Evolutionary conservation across 306 rosid genomes (phyloP).

Genomic region (Lithocarpus polystachyus): DNA sequence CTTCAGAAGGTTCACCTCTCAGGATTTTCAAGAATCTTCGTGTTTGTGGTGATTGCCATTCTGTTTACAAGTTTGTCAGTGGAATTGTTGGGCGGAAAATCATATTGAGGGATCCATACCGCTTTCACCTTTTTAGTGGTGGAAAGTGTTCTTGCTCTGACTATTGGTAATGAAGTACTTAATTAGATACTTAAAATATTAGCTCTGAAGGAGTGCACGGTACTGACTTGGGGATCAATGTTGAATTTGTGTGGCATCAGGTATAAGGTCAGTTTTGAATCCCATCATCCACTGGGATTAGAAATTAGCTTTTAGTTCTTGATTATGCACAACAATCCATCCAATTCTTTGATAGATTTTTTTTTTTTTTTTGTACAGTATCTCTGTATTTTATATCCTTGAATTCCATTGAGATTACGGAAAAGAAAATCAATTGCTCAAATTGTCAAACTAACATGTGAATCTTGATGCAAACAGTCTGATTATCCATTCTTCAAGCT

Average conservation of each 20-base stretch:
- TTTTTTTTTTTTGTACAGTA: not conserved
- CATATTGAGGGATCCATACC: conserved; percentile 71
- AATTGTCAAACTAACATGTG: too few species aligned
- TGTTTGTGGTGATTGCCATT: conserved; percentile 93
- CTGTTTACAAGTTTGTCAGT: conserved; percentile 74
- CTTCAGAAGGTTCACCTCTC: conserved; percentile 58
- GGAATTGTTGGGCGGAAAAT: conserved; percentile 57
- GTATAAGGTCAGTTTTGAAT: not conserved
- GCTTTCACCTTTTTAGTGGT: conserved; percentile 81
- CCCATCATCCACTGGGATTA: not conserved
- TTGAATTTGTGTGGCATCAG: not conserved
- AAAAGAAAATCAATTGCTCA: not conserved
- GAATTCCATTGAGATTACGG: not conserved
- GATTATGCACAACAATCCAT: not conserved
- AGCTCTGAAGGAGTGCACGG: not conserved
- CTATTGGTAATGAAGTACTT: conserved; percentile 57
- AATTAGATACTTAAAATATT: not conserved
- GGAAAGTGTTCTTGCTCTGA: conserved; percentile 89
- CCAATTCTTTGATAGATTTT: not conserved
- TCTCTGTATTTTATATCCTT: not conserved
- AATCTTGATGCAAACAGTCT: too few species aligned
- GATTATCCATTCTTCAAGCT: too few species aligned
- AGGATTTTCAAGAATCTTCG: conserved; percentile 88
- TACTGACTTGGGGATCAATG: not conserved
- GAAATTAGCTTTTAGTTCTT: not conserved